Conservation (phyloP, 768 basidiomycete species). For the Termitomyces sp. region DNA sequence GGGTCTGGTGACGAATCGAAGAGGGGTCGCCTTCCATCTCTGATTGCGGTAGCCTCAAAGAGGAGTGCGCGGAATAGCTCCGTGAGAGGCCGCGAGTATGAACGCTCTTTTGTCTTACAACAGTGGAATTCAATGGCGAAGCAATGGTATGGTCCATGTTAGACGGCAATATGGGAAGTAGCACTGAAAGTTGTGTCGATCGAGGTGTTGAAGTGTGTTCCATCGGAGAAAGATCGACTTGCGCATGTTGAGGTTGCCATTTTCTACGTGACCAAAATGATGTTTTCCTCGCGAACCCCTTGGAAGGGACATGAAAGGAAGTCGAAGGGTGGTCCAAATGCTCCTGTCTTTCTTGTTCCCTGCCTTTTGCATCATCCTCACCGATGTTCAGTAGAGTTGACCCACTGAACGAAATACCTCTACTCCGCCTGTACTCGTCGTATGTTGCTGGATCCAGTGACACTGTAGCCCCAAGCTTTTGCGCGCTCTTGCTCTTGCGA, state of each 20-base stretch:
- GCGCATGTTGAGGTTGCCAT: slow-evolving; percentile 16
- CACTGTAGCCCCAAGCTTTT: slow-evolving; percentile 28
- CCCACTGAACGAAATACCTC: slow-evolving; percentile 57
- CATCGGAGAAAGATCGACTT: background rate
- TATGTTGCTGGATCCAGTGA: slow-evolving; percentile 16
- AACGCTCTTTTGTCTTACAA: slow-evolving; percentile 7
- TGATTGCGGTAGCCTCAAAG: slow-evolving; percentile 4
- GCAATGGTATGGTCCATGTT: slow-evolving; percentile 19
- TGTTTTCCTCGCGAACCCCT: slow-evolving; percentile 45
- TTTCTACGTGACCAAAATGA: slow-evolving; percentile 68
- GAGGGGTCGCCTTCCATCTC: slow-evolving; percentile 3
- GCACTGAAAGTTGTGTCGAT: slow-evolving; percentile 21
- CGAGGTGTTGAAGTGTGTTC: slow-evolving; percentile 9
- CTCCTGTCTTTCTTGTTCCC: slow-evolving; percentile 34
- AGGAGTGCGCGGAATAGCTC: slow-evolving; percentile 31
- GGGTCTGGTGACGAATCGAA: background rate
- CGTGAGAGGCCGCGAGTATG: slow-evolving; percentile 33
- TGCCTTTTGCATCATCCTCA: slow-evolving; percentile 36
- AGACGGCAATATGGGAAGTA: slow-evolving; percentile 25
- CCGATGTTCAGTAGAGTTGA: slow-evolving; percentile 31
- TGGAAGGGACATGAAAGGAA: slow-evolving; percentile 25
- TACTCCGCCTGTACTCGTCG: slow-evolving; percentile 26
- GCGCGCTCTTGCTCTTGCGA: slow-evolving; percentile 51
- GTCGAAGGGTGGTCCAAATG: slow-evolving; percentile 8
- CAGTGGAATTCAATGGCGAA: slow-evolving; percentile 29